phyloP scores from a whole-genome alignment of 1,284 basidiomycete genomes.

The Ceratobasidium sp. region DNA sequence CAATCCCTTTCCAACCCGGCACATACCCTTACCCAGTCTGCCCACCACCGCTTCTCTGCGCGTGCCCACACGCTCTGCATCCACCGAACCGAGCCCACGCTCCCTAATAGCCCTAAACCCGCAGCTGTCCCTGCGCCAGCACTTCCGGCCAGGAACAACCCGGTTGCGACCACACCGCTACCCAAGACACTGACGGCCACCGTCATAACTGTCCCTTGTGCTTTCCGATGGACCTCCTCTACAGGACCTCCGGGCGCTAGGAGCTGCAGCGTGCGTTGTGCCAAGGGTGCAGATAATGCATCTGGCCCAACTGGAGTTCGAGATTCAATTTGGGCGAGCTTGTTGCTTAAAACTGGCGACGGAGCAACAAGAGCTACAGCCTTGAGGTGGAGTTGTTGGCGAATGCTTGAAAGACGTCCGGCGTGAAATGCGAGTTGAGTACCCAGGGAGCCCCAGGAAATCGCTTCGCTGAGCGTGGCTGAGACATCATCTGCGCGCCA shows the following conservation, averaged over 20 bases:
- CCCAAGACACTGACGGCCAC: conserved; percentile 23
- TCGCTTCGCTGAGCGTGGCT: conserved; percentile 20
- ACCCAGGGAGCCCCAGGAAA: conserved; percentile 33
- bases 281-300: conserved; percentile 26
- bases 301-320: conserved; percentile 28
- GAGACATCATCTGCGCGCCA: conserved; percentile 44
- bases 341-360: conserved; percentile 26
- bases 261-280: conserved; percentile 27
- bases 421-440: conserved; percentile 38
- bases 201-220: conserved; percentile 18
- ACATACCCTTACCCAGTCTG: conserved; percentile 42
- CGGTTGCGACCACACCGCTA: conserved; percentile 23
- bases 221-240: conserved; percentile 34
- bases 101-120: conserved; percentile 32
- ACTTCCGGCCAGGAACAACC: conserved; percentile 28
- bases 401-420: conserved; percentile 29
- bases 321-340: conserved; percentile 38
- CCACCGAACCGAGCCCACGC: conserved; percentile 31
- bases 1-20: conserved; percentile 40
- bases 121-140: conserved; percentile 25
- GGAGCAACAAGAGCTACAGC: conserved; percentile 10
- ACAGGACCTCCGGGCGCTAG: conserved; percentile 37
- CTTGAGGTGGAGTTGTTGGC: conserved; percentile 28
- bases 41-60: conserved; percentile 41
- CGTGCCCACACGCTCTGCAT: conserved; percentile 41